Base-by-base conservation (phyloP, 805 yeast genomes). In the Candida ipomoeae region DNA sequence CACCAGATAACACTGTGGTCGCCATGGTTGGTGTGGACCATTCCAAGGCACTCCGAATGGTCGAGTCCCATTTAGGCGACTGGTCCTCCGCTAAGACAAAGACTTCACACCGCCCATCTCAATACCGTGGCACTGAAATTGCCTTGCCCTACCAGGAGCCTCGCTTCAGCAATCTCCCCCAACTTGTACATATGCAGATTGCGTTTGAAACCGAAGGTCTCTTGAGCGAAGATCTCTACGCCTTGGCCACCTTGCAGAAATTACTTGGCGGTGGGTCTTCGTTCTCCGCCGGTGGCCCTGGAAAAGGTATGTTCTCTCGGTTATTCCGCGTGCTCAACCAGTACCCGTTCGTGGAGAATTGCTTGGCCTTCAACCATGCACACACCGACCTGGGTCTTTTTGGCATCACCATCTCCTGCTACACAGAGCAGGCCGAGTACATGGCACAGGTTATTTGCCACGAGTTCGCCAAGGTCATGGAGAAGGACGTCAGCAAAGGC, bases 241-340 rank as follows among this genome's bases (percentile, higher is more conserved):
- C 96, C 1, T 73, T 90, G 37, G 97, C 98, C 1, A 83, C 90
- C 1, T 74, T 94, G 51, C 98, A 94, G 65, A 89, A 91, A 52
- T 74, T 92, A 20, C 72, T 94, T 13, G 99, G 99, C 40, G 97
- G 98, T 35, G 99, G 98, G 50, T 96, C 97, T 5, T 90, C 98
- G 1, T 94, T 94, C 64, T 85, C 95, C 17, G 98, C 99, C 8
- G 99, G 99, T 57, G 99, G 99, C 0, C 99, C 99, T 15, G 99
- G 99, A 48, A 94, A 94, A 68, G 99, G 99, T 3, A 91, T 94
- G 98, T 94, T 90, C 66, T 89, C 97, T 3, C 79, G 98, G 52
- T 80, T 95, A 21, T 94, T 90, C 72, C 82, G 90, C 59, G 96
- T 94, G 2, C 75, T 94, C 64, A 92, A 92, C 69, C 94, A 86